Percentiles rank a stretch among this genome's conserved stretches.
Conservation (phyloP, 148 eudicot genomes). For the Rhododendron ferrugineum region DNA sequence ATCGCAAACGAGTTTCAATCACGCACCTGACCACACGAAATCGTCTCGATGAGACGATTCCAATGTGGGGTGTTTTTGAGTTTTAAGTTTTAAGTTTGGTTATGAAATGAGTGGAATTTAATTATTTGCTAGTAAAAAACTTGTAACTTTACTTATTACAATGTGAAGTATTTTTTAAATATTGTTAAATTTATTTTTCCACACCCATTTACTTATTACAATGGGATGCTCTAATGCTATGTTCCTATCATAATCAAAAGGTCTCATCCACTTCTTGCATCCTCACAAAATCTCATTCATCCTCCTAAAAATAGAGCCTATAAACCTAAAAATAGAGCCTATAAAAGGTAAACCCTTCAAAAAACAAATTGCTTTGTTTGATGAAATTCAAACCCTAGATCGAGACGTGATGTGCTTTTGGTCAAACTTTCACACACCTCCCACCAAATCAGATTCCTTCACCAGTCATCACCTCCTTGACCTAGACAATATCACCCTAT, state of each 20-base stretch:
- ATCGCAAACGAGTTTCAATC: too few relatives aligned
- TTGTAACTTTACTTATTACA: too few relatives aligned
- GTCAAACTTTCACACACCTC: slow-evolving; percentile 7
- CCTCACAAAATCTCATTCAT: background rate
- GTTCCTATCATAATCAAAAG: background rate
- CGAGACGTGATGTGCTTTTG: background rate
- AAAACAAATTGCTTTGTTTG: background rate
- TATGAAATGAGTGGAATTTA: too few relatives aligned
- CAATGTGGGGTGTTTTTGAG: too few relatives aligned
- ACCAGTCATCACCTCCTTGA: background rate
- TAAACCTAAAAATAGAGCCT: background rate
- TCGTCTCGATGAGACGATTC: too few relatives aligned
- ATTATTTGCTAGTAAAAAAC: too few relatives aligned
- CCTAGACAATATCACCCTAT: slow-evolving; percentile 15
- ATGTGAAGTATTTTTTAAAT: too few relatives aligned
- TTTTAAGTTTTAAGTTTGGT: too few relatives aligned
- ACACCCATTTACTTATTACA: too few relatives aligned
- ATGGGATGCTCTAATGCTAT: background rate
- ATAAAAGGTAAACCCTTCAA: background rate
- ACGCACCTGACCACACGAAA: too few relatives aligned
- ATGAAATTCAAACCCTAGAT: slow-evolving; percentile 2
- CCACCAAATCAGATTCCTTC: slow-evolving; percentile 11
- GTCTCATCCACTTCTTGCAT: background rate
- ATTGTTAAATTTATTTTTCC: too few relatives aligned
- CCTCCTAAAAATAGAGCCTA: background rate